Evolutionary conservation across 2,329 filamentous ascomycete species (phyloP).

Genomic region (Cylindrodendrum hubeiense): DNA sequence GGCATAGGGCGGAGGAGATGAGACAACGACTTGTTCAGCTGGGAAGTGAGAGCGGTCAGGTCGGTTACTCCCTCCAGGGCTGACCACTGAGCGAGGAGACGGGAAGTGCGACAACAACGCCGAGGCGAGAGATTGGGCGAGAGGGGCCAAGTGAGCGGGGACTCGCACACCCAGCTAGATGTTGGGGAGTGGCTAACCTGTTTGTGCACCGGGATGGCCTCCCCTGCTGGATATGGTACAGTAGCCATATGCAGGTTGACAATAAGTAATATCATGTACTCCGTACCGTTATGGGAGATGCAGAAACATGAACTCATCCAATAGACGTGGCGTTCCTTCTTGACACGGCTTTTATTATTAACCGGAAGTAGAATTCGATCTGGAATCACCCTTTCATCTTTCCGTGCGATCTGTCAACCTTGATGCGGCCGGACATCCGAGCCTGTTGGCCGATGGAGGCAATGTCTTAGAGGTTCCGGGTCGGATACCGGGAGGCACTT

Average conservation of each 20-base stretch:
- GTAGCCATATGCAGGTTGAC: constrained; percentile 20
- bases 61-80: constrained; percentile 73
- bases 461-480: background rate
- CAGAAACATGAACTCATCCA: background rate
- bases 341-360: constrained; percentile 7
- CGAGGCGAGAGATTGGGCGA: background rate
- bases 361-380: constrained; percentile 17
- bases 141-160: constrained; percentile 13
- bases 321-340: background rate
- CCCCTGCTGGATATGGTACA: constrained; percentile 3
- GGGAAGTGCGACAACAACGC: constrained; percentile 3
- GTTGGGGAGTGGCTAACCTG: constrained; percentile 9
- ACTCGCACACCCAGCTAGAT: constrained; percentile 7
- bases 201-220: constrained; percentile 8
- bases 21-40: constrained; percentile 71
- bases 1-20: constrained; percentile 71
- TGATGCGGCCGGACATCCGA: constrained; percentile 22
- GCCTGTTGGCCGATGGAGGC: constrained; percentile 10
- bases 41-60: constrained; percentile 70
- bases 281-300: background rate
- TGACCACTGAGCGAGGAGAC: constrained; percentile 43
- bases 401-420: background rate
- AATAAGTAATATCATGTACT: constrained; percentile 16
- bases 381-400: background rate
- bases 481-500: background rate